Base-by-base conservation (phyloP, 2,329 filamentous ascomycete species). In the Exophiala dermatitidis region DNA sequence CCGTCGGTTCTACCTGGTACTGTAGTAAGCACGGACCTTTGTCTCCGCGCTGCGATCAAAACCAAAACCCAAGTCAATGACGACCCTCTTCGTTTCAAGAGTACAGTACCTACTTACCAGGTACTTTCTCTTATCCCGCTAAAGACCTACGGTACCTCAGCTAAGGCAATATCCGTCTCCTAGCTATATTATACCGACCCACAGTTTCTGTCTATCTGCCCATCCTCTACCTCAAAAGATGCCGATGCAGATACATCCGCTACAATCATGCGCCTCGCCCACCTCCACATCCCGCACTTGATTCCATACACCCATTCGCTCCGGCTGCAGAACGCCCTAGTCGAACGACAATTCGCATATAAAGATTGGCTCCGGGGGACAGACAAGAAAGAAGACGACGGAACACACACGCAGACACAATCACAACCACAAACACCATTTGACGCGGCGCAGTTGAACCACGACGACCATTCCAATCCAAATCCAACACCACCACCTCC, bases 261-360 rank as follows among this genome's bases (percentile, higher is more conserved):
- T 28, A 26, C 53, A 50, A 50, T 48, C 36, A 59, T 59, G 57
- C 53, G 57, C 34, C 41, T 59, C 45, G 57, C 54, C 37, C 82
- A 85, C 67, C 72, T 85, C 57, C 80, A 80, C 63, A 69, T 85
- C 52, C 76, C 74, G 3, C 66, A 43, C 69, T 68, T 77, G 49
- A 76, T 77, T 7, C 71, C 77, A 42, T 86, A 85, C 65, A 64
- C 68, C 9, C 72, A 73, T 26, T 80, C 80, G 50, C 72, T 79
- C 38, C 60, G 62, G 29, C 68, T 86, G 50, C 83, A 86, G 72
- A 71, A 78, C 60, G 67, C 67, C 42, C 72, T 85, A 9, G 44
- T 63, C 6, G 54, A 62, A 33, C 40, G 55, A 42, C 57, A 62
- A 40, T 60, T 62, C 41, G 33, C 40, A 10, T 48, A 60, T 54